Evolutionary conservation across 2,329 filamentous ascomycete genomes (phyloP), one percentile per base, ranked within the genome.

Genomic region (Cladosporium sp.): DNA sequence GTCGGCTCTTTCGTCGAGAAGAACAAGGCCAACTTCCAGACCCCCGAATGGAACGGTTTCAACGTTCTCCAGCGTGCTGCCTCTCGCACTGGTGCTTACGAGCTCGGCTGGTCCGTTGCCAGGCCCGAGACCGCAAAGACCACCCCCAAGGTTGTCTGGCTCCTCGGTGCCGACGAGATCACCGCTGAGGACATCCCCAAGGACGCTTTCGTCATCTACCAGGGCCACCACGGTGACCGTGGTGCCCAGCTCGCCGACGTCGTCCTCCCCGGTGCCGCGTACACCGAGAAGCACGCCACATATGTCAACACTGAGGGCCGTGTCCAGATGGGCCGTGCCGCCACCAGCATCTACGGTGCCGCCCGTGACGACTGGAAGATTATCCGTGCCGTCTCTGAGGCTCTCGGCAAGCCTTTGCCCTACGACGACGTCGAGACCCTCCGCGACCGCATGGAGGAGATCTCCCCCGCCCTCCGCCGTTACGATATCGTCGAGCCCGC

Each of bases 351-450:
- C 57, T 88, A 90, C 19, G 93, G 93, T 53, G 93, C 90, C 47
- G 83, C 92, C 50, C 83, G 93, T 65, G 92, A 93, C 56, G 93
- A 98, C 74, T 98, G 93, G 93, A 98, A 97, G 82, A 97, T 98
- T 64, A 84, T 98, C 61, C 88, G 93, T 57, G 93, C 93, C 15
- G 83, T 80, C 50, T 93, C 87, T 65, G 93, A 97, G 72, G 96
- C 95, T 74, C 78, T 98, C 13, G 88, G 87, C 53, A 83, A 78
- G 22, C 85, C 91, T 57, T 80, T 98, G 47, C 88, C 90, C 18
- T 98, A 97, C 66, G 92, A 98, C 62, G 90, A 97, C 65, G 80
- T 98, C 43, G 86, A 93, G 58, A 80, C 83, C 62, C 80, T 98
- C 46, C 83, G 93, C 51, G 90, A 96, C 70, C 87, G 93, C 62